These are phyloP conservation scores for Colletotrichum tropicicola DNA, from an alignment of 2,329 filamentous ascomycete species.

Conservation along the genomic window DNA sequence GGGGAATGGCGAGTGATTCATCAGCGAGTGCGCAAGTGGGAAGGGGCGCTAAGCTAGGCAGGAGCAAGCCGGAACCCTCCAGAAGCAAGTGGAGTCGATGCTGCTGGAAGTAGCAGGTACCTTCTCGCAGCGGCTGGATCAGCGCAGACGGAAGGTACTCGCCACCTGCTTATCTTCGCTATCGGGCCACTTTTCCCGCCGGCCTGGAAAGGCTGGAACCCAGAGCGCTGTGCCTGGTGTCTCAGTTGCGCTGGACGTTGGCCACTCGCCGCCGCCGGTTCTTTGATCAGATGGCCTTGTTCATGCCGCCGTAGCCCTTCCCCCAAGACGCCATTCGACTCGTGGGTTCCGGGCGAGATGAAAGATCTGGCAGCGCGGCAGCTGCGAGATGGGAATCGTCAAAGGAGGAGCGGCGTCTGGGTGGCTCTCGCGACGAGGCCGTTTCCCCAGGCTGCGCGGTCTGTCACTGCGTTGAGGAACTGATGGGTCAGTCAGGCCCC, in stretches of 20 bases:
- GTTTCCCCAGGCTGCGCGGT: conserved; percentile 8
- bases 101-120: conserved; percentile 1
- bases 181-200: conserved; percentile 1
- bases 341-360: background rate
- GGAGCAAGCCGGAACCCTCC: conserved; percentile 45
- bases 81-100: conserved; percentile 39
- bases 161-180: conserved; percentile 1
- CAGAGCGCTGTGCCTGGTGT: conserved; percentile 25
- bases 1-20: conserved; percentile 45
- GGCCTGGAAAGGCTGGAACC: conserved; percentile 26
- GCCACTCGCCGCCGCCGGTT: conserved; percentile 23
- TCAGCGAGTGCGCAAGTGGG: conserved; percentile 39
- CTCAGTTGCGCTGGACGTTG: conserved; percentile 28
- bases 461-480: conserved; percentile 15
- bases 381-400: background rate
- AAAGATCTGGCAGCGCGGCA: background rate
- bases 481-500: conserved; percentile 19
- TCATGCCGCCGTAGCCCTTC: conserved; percentile 12
- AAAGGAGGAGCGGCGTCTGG: background rate
- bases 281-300: conserved; percentile 30
- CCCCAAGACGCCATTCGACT: background rate
- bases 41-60: conserved; percentile 22
- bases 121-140: background rate
- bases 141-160: background rate
- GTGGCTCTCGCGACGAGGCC: background rate